These are phyloP conservation scores for Macrocybe sp. DNA, from an alignment of 1,284 basidiomycete genomes.

Conservation along the genomic window DNA sequence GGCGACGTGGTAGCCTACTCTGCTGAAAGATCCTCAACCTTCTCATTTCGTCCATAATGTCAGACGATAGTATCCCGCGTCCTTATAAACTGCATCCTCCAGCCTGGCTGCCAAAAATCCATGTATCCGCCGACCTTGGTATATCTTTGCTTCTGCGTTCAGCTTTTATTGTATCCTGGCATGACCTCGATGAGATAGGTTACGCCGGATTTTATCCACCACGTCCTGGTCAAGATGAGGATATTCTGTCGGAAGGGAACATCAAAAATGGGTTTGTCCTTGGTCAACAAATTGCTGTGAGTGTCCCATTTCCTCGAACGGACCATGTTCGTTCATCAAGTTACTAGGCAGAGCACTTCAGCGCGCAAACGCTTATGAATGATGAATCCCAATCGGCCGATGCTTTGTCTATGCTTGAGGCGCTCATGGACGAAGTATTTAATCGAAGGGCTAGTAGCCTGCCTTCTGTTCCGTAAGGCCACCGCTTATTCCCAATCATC, in stretches of 20 bases:
- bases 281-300: constrained; percentile 57
- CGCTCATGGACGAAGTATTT: constrained; percentile 79
- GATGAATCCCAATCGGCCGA: constrained; percentile 44
- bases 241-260: constrained; percentile 70
- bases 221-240: constrained; percentile 79
- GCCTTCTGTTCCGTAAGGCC: constrained; percentile 58
- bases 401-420: constrained; percentile 67
- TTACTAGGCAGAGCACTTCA: constrained; percentile 62
- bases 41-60: too few relatives aligned
- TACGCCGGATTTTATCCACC: constrained; percentile 87
- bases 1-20: too few relatives aligned
- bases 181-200: constrained; percentile 40
- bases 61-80: constrained; percentile 26
- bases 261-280: constrained; percentile 78
- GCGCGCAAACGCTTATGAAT: constrained; percentile 50
- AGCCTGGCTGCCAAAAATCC: constrained; percentile 63
- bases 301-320: constrained; percentile 15
- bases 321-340: constrained; percentile 2
- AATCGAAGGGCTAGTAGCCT: constrained; percentile 52
- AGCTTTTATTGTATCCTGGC: not conserved
- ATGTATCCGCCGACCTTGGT: constrained; percentile 67
- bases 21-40: too few relatives aligned
- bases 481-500: not conserved
- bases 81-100: constrained; percentile 68
- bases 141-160: constrained; percentile 11